These are phyloP conservation scores for Saraca asoca DNA, from an alignment of 331 rosid genomes.

Conservation along the genomic window DNA sequence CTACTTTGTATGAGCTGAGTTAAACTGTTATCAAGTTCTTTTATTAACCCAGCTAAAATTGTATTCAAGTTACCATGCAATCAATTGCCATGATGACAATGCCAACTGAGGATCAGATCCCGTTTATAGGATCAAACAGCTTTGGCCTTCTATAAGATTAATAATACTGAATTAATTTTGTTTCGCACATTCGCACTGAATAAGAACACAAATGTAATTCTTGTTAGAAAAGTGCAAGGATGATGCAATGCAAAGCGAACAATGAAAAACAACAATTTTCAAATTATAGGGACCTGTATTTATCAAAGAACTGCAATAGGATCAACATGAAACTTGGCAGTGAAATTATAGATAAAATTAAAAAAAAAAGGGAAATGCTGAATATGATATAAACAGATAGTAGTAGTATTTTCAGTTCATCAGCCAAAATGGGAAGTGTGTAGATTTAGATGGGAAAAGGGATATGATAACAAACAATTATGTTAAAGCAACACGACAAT, in stretches of 20 bases:
- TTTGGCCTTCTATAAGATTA: not conserved
- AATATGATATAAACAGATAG: too few relatives aligned
- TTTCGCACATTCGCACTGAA: conserved; percentile 9
- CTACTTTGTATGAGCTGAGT: conserved; percentile 19
- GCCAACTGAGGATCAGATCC: conserved; percentile 5
- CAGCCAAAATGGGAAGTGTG: too few relatives aligned
- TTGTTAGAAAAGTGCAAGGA: conserved; percentile 13
- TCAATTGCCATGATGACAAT: not conserved
- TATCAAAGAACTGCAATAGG: too few relatives aligned
- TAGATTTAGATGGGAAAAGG: too few relatives aligned
- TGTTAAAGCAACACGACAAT: conserved; percentile 2
- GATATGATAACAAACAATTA: not conserved
- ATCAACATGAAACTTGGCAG: too few relatives aligned
- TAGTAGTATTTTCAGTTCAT: too few relatives aligned
- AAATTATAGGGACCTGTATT: too few relatives aligned
- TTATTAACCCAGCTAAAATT: not conserved
- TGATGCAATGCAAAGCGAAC: conserved; percentile 2
- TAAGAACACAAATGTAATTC: conserved; percentile 11
- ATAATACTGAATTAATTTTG: conserved; percentile 9
- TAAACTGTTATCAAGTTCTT: too few relatives aligned
- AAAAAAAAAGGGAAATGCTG: too few relatives aligned
- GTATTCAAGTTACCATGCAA: conserved; percentile 16
- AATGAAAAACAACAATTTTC: not conserved
- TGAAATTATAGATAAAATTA: too few relatives aligned
- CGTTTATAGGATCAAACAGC: conserved; percentile 14